Evolutionary conservation across 1,284 basidiomycete genomes (phyloP), one percentile per base, ranked within the genome.

Genomic region (Lentinula novae-zelandiae): DNA sequence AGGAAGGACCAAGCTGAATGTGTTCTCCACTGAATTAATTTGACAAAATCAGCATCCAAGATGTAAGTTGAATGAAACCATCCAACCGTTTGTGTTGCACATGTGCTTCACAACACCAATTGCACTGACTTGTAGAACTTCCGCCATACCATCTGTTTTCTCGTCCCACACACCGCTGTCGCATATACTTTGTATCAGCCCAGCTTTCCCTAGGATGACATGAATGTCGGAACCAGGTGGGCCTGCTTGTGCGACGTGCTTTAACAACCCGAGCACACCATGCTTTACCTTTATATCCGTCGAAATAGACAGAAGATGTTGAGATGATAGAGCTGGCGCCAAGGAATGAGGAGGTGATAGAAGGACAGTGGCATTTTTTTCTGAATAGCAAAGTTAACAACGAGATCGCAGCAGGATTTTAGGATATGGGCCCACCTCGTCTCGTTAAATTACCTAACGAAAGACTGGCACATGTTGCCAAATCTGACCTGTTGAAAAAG

Each of bases 51-150:
- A 46, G 62, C 49, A 61, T 44, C 49, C 38, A 64, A 64, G 53
- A 66, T 50, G 7, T 52, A 56, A n/a, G 48, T 40, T 17, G 38
- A 53, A 22, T 53, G 48, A 17, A 36, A 48, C 22, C 33, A 85
- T 68, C 60, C 9, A 12, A 95, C 94, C 77, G 68, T 85, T 87
- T 40, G 82, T 82, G 62, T 84, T 86, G 70, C 91, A 94, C 60
- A 98, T 79, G 69, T 97, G 92, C 75, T 98, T 98, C 34, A 92
- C 82, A 15, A 95, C 81, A 0, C 93, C 93, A 49, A 98, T 90
- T 0, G 93, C 92, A 53, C 87, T 89, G 31, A 95, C 82, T 73
- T 98, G 96, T 0, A 98, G 86, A 10, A 92, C 83, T 60, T 92
- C 90, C 10, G 90, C 85, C 76, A 94, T 85, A 56, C 76, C 78